These are phyloP conservation scores for Amanita subjunquillea DNA, from an alignment of 768 basidiomycete species.

Conservation along the genomic window DNA sequence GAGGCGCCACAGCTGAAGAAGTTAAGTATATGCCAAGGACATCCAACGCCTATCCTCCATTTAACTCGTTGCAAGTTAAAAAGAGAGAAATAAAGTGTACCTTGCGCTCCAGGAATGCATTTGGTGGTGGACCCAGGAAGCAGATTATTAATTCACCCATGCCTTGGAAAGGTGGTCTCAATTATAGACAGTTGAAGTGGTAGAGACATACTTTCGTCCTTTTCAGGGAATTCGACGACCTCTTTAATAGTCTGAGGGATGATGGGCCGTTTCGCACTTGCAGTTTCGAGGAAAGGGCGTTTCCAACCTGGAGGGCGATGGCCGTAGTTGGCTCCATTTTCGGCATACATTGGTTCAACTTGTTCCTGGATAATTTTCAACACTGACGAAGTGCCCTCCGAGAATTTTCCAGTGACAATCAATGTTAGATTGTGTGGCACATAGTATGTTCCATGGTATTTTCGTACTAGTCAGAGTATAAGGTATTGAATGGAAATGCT, in stretches of 20 bases:
- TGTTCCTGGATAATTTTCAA: constrained; percentile 73
- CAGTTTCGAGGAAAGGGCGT: constrained; percentile 86
- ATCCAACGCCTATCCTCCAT: constrained; percentile 58
- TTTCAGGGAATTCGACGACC: constrained; percentile 87
- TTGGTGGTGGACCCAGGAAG: constrained; percentile 70
- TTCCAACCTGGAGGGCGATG: constrained; percentile 76
- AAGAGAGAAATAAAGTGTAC: constrained; percentile 19
- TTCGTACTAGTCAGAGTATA: constrained; percentile 46
- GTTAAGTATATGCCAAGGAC: constrained; percentile 84
- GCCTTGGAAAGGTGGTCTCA: constrained; percentile 16
- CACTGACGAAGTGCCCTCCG: constrained; percentile 63
- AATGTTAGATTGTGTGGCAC: constrained; percentile 90
- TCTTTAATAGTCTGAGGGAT: constrained; percentile 45
- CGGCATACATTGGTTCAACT: constrained; percentile 74
- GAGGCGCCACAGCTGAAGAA: constrained; percentile 68
- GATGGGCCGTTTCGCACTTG: constrained; percentile 51
- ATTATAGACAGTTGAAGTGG: not conserved
- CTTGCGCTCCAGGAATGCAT: constrained; percentile 63
- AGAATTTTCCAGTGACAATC: constrained; percentile 81
- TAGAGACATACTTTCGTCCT: constrained; percentile 65
- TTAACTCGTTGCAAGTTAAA: constrained; percentile 3
- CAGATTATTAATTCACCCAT: constrained; percentile 77
- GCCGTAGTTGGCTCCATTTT: constrained; percentile 54
- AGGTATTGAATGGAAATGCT: not conserved
- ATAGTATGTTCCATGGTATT: constrained; percentile 85